Evolutionary conservation across 345 rosid species (phyloP).

Genomic region (Gossypium ekmanianum): DNA sequence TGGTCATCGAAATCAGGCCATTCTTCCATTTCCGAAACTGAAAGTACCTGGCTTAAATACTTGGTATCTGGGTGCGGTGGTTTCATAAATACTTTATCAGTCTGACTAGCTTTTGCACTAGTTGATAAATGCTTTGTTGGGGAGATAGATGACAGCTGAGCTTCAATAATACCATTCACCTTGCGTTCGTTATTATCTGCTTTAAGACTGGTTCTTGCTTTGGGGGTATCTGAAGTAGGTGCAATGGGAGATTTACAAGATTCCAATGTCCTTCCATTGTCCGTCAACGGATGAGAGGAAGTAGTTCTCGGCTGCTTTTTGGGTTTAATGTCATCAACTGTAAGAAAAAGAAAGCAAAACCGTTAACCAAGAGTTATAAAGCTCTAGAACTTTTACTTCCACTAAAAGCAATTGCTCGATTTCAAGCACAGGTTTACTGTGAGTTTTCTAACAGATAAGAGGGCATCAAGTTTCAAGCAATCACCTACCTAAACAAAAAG

Average conservation of each 20-base stretch:
- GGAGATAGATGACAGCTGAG: constrained; percentile 29
- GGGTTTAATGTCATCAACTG: constrained; percentile 45
- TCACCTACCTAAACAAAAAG: no score
- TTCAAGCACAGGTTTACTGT: neutral
- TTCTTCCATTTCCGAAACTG: constrained; percentile 56
- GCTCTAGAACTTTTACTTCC: constrained; percentile 5
- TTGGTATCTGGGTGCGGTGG: constrained; percentile 70
- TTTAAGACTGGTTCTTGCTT: constrained; percentile 22
- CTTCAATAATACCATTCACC: constrained; percentile 40
- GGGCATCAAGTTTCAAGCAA: no score
- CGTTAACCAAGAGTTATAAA: neutral
- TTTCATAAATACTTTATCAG: constrained; percentile 34
- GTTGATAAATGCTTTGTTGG: constrained; percentile 22
- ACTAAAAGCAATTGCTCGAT: neutral
- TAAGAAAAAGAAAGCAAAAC: constrained; percentile 22
- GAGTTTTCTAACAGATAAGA: neutral
- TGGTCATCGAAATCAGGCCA: constrained; percentile 43
- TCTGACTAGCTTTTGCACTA: constrained; percentile 32
- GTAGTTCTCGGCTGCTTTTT: constrained; percentile 37
- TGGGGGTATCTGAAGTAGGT: constrained; percentile 26
- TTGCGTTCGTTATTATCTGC: constrained; percentile 36
- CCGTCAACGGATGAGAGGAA: constrained; percentile 27
- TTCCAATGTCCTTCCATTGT: constrained; percentile 48
- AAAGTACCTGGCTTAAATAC: constrained; percentile 48
- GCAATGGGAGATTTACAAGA: constrained; percentile 26